Evolutionary conservation across 805 yeast genomes (phyloP), one percentile per base, ranked within the genome.

Genomic region (Maudiozyma bulderi): DNA sequence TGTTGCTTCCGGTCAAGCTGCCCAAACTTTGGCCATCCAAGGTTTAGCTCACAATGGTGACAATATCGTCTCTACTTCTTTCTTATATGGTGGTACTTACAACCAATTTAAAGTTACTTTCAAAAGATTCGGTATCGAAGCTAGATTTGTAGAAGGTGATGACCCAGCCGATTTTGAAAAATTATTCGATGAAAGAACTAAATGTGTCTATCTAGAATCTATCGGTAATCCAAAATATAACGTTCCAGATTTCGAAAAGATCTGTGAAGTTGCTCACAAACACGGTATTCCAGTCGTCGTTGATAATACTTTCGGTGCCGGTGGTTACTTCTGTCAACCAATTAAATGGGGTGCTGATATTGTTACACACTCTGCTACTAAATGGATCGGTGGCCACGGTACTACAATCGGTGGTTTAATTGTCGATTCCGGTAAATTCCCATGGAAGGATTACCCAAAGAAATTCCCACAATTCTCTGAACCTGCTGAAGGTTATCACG

Each of bases 321-420:
- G 95, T 69, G 97, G 97, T 45, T 89, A 71, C 73, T 78, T 86
- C 59, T 78, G 86, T 52, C 81, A 77, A 56, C 98, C 98, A 53
- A 70, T 90, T 57, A 85, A 85, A 53, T 84, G 78, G 61, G 97
- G 97, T 56, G 97, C 88, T 44, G 96, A 90, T 66, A 84, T 90
- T 56, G 84, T 91, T 34, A 85, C 85, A 20, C 96, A 90, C 68
- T 89, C 96, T 52, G 96, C 96, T 48, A 90, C 98, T 51, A 90
- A 90, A 69, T 91, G 96, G 96, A 90, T 90, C 57, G 95, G 95
- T 54, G 98, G 97, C 51, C 97, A 90, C 65, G 97, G 98, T 64
- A 88, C 86, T 50, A 87, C 96, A 42, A 82, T 90, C 67, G 97
- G 85, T 47, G 98, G 98, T 74, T 86, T 83, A 47, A 75, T 91